Base-by-base conservation (phyloP, 108 stramenopile species). In the Thalassiosira profunda region DNA sequence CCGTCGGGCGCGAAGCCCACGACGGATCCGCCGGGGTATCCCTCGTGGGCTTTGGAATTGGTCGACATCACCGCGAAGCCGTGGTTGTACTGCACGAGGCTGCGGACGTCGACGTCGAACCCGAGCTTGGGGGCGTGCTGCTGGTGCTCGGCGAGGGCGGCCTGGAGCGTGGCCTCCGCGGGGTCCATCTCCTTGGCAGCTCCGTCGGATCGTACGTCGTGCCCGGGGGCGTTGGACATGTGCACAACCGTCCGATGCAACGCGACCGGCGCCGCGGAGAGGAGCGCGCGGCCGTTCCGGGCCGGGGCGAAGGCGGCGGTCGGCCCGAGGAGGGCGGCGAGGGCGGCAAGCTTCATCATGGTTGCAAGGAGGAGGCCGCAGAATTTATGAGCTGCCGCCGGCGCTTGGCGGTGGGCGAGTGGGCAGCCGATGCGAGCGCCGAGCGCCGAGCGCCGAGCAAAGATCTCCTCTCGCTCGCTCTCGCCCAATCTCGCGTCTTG, bases 1-100 rank as follows among this genome's bases (percentile, higher is more conserved):
- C 88, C 88, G 78, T 97, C 97, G 40, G 94, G 85, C 8, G 93
- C 92, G 74, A 98, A 98, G 17, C 96, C 98, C 24, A 98, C 96
- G 11, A 98, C 95, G 15, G 89, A 87, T 15, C 97, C 97, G 35
- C 82, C 82, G 7, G 98, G 98, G 75, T 82, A 98, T 3, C 96
- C 97, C 23, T 81, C 77, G 63, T 87, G 82, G 0, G 89, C 72
- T 65, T 95, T 92, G 28, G 83, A 84, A 75, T 86, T 86, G 37
- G 94, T 95, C 4, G 77, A 80, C 84, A 95, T 88, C 49, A 95
- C 94, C 1, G 94, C 94, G 69, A 91, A 95, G 45, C 94, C 94
- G 61, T 95, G 94, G 54, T 90, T 91, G 74, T 95, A 88, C 53
- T 90, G 76, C 5, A 95, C 87, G 61, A 95, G 63, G 12, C 86